These are phyloP conservation scores for Spathaspora sp. DNA, from an alignment of 805 yeast species.

Conservation along the genomic window DNA sequence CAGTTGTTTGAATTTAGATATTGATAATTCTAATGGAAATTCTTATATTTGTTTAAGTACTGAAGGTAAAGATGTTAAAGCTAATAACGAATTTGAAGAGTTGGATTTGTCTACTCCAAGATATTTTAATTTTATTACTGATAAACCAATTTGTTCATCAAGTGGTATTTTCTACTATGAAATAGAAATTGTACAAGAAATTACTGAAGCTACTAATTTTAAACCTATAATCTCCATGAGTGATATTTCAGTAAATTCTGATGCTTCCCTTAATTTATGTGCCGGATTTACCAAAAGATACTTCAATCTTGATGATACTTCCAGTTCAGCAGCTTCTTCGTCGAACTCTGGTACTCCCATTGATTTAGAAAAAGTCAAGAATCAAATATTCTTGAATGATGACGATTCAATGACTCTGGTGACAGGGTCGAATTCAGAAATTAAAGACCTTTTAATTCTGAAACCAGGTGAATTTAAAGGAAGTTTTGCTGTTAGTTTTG, in stretches of 20 bases:
- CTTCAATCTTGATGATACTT: slow-evolving; percentile 19
- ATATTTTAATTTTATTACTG: slow-evolving; percentile 36
- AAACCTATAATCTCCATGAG: slow-evolving; percentile 30
- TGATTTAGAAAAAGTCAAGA: slow-evolving; percentile 28
- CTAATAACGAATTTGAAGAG: slow-evolving; percentile 3
- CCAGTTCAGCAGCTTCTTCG: background rate
- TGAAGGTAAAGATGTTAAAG: background rate
- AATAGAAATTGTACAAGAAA: slow-evolving; percentile 31
- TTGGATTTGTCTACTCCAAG: slow-evolving; percentile 6
- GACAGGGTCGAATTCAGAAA: slow-evolving; percentile 6
- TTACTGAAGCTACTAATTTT: slow-evolving; percentile 26
- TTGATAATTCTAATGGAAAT: slow-evolving; percentile 24
- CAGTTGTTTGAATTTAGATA: slow-evolving; percentile 19
- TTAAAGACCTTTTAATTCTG: slow-evolving; percentile 22
- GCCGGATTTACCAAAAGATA: slow-evolving; percentile 31
- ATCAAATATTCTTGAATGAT: slow-evolving; percentile 19
- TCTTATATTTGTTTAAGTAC: slow-evolving; percentile 24
- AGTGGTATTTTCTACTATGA: slow-evolving; percentile 41
- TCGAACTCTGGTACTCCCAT: slow-evolving; percentile 10
- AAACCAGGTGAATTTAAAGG: slow-evolving; percentile 41
- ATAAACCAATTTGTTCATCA: slow-evolving; percentile 27
- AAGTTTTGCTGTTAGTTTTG: slow-evolving; percentile 38
- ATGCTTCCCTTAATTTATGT: slow-evolving; percentile 27
- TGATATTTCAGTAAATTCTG: slow-evolving; percentile 31
- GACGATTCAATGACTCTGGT: slow-evolving; percentile 2